Evolutionary conservation across 768 basidiomycete genomes (phyloP).

Genomic region (Pholiota microspora): DNA sequence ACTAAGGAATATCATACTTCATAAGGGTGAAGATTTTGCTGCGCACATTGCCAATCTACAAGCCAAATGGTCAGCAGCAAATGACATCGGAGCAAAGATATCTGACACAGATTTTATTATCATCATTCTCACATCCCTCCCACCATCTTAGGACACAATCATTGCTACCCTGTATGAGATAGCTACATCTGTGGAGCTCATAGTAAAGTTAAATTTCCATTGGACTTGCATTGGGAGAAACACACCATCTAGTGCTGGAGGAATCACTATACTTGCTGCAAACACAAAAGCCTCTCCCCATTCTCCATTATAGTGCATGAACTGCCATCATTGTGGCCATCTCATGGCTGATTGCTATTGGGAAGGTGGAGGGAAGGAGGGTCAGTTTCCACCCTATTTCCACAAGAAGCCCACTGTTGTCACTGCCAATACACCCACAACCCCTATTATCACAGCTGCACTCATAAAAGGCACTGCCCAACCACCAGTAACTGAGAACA

Average conservation of each 20-base stretch:
- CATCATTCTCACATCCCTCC: slow-evolving; percentile 15
- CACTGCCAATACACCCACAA: not conserved
- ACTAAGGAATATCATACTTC: slow-evolving; percentile 5
- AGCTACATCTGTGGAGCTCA: not conserved
- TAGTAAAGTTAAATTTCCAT: not conserved
- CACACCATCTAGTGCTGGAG: not conserved
- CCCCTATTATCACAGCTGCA: too few species aligned
- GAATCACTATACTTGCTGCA: not conserved
- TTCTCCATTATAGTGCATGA: not conserved
- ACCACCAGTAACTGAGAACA: too few species aligned
- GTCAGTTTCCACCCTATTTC: slow-evolving; percentile 25
- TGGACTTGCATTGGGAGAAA: slow-evolving; percentile 8
- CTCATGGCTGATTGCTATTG: slow-evolving; percentile 27
- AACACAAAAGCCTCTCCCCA: not conserved
- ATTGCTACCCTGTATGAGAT: not conserved
- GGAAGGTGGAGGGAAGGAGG: slow-evolving; percentile 33
- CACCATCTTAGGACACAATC: slow-evolving; percentile 16
- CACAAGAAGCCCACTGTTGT: not conserved
- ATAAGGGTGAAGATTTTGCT: slow-evolving; percentile 12
- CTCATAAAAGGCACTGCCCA: too few species aligned
- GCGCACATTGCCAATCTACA: slow-evolving; percentile 15
- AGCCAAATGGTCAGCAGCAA: slow-evolving; percentile 14
- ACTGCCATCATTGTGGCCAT: slow-evolving; percentile 25
- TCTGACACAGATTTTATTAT: slow-evolving; percentile 14
- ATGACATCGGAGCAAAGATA: slow-evolving; percentile 18